Evolutionary conservation across 129 eudicot genomes (phyloP), one percentile per base, ranked within the genome.

Genomic region (Kitagawia praeruptora): DNA sequence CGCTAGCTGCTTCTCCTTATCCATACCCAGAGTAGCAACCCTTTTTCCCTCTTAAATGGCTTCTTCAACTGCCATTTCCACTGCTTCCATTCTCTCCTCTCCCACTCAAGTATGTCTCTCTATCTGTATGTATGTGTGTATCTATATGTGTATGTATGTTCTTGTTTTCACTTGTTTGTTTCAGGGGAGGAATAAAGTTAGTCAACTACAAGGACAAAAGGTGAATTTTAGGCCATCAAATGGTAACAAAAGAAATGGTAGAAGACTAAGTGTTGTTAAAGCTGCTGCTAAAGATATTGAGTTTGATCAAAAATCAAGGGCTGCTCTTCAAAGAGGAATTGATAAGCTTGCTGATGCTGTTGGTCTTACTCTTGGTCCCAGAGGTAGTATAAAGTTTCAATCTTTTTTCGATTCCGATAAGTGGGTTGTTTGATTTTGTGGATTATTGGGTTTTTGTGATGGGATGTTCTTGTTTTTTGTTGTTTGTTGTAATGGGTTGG

Each of bases 331-430:
- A 78, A 84, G 90, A 11, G 97, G 97, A 10, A 91, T 91, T 42
- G 97, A 91, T 67, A 91, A 91, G 82, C 89, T 91, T 28, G 93
- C 93, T 15, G 93, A 91, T 77, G 87, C 83, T 45, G 96, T 91
- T 70, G 96, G 88, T 0, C 89, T 91, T 70, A 91, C 96, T 42
- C 96, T 91, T 76, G 97, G 97, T 23, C 93, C 97, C 38, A 91
- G 93, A 78, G 97, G 97, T 89, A n/a, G 69, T 61, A 75, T 40
- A 58, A 27, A 53, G 63, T 56, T 76, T 76, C 23, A 1, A 31
- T 18, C 39, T 31, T 77, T 77, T 58, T 61, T n/a, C 34, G 34
- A 8, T 21, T 61, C 0, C 28, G 69, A n/a, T n/a, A 25, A 4
- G 25, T 8, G 0, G 7, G 5, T n/a, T 40, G 48, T 9, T 77